These are phyloP conservation scores for Cylindrodendrum hubeiense DNA, from an alignment of 2,329 filamentous ascomycete genomes.

Conservation along the genomic window DNA sequence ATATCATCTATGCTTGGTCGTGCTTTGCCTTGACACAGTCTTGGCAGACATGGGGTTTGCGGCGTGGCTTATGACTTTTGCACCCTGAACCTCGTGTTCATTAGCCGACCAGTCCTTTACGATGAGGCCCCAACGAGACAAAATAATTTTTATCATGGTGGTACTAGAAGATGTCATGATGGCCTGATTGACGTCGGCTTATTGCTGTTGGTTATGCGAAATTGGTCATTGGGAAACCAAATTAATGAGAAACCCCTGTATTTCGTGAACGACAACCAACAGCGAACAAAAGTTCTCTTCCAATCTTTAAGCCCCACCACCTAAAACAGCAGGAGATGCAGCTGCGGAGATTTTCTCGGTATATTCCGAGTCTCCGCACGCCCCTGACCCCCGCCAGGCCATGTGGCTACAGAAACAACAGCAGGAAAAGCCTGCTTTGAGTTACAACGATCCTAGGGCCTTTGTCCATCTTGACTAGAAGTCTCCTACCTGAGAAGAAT, in stretches of 20 bases:
- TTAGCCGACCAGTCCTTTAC: not conserved
- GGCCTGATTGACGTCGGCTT: not conserved
- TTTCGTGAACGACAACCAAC: not conserved
- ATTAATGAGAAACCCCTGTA: not conserved
- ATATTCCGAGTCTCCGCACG: not conserved
- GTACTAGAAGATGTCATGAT: not conserved
- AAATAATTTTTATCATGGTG: not conserved
- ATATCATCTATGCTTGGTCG: not conserved
- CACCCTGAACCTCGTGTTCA: not conserved
- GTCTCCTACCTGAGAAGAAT: no score
- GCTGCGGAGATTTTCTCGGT: not conserved
- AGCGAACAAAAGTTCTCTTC: not conserved
- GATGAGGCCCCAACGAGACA: not conserved
- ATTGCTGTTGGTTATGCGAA: not conserved
- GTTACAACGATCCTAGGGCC: no score
- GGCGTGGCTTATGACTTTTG: not conserved
- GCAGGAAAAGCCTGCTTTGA: no score
- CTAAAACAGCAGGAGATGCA: not conserved
- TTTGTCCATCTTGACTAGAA: no score
- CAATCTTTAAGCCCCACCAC: not conserved
- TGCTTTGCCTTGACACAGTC: not conserved
- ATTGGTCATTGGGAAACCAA: not conserved
- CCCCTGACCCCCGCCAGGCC: no score
- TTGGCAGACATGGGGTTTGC: not conserved
- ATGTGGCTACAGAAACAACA: no score